Evolutionary conservation across 2,329 filamentous ascomycete species (phyloP), one percentile per base, ranked within the genome.

Genomic region (Colletotrichum ledebouriae): DNA sequence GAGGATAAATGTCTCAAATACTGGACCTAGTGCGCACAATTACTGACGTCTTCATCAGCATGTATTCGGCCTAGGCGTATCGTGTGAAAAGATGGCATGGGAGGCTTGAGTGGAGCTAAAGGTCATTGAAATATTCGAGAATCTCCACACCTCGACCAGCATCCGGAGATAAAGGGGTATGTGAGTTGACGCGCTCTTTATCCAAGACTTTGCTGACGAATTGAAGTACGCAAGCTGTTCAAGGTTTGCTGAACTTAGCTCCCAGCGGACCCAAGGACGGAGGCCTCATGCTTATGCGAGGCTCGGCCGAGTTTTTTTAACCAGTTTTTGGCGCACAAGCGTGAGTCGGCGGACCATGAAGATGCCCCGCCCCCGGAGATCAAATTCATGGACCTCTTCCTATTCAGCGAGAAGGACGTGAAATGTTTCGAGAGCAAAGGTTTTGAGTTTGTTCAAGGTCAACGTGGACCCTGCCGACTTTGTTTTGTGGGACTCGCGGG

Each of bases 181-280:
- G 71, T 64, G 11, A 12, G 22, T 22, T 22, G n/a, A 15, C 10
- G 15, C 0, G 2, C 6, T 0, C 0, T 20, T 0, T 22, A 17
- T 17, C 20, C 0, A 13, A 2, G 12, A 12, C 6, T 2, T 5
- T 11, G 9, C 59, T 69, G 7, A 56, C 12, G 0, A 6, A 11
- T 20, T 5, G 7, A 34, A 75, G 74, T 42, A 75, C 75, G 73
- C 74, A 75, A 64, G 72, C 72, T 9, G 78, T 84, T 0, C 82
- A 84, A 39, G 82, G 83, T 0, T 72, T 85, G 4, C 69, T 84
- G 2, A 84, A 84, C 72, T 79, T 78, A 11, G 75, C 78, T 7
- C 82, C 81, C 1, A 81, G 81, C 46, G 83, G 83, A 1, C 77
- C 77, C 2, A 76, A 83, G 2, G 83, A 85, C 61, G 83, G 83